Base-by-base conservation (phyloP, 176 grass and related monocot genomes). In the Eremochloa ophiuroides region DNA sequence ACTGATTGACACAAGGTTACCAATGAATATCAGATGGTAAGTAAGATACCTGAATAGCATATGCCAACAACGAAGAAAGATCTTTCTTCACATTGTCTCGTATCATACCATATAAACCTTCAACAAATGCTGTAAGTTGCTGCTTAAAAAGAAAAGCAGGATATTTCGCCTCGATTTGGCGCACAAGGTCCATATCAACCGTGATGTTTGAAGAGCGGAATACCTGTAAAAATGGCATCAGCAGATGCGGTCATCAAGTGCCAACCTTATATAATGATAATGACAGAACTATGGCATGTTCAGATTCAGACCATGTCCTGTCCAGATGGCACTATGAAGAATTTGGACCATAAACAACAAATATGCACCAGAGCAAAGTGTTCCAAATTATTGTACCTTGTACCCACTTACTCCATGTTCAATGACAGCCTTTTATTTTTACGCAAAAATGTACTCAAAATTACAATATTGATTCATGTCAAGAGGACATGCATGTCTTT, bases 71-170 rank as follows among this genome's bases (percentile, higher is more conserved):
- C 55, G 92, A 83, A 91, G 86, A 88, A 66, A 98, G 79, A 68
- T 91, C 88, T 75, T 86, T 95, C 86, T 95, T 93, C 79, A 89
- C 73, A 85, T 95, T 91, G 43, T 98, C 96, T 86, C 90, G 76
- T 65, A 91, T 93, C 71, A 91, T 91, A 66, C 84, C 90, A 58
- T 88, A 98, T 72, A 95, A 91, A 17, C 89, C 91, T 89, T 98
- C 96, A n/a, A 91, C 88, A 86, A 91, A 95, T 69, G 93, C 90
- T 68, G 96, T 80, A 41, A 98, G 92, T 67, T 98, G 96, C 77
- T 95, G 92, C 85, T 98, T 98, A 69, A 98, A 98, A 80, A 95
- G 96, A 90, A 98, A 98, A 76, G 92, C 96, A 66, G 93, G 96
- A 73, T 98, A 98, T 69, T 95, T 93, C 66, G 93, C 96, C 79